Evolutionary conservation across 306 rosid species (phyloP).

Genomic region (Mimosa pudica): DNA sequence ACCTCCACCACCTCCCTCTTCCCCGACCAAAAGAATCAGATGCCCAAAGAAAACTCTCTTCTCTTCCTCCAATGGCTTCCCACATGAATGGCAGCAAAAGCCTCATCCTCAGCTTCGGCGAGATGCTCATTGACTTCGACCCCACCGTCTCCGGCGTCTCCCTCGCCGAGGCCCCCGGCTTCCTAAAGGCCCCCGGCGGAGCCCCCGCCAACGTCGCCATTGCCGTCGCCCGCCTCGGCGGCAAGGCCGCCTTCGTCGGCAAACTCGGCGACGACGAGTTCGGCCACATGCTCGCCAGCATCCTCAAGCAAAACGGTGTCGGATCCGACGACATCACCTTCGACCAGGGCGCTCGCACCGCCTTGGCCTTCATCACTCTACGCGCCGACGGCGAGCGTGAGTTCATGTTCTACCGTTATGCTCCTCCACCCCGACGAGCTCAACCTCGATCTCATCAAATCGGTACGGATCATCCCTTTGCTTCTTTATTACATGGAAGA

Average conservation of each 20-base stretch:
- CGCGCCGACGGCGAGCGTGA: slow-evolving; percentile 97
- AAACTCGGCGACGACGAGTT: slow-evolving; percentile 97
- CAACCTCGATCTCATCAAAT: slow-evolving; percentile 82
- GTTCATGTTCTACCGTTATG: slow-evolving; percentile 97
- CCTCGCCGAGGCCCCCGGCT: slow-evolving; percentile 87
- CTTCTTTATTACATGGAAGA: neutral
- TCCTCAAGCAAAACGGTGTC: slow-evolving; percentile 75
- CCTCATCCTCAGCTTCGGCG: slow-evolving; percentile 84
- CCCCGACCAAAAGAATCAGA: no score
- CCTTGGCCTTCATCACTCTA: slow-evolving; percentile 89
- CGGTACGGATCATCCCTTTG: slow-evolving; percentile 49
- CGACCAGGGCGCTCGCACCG: slow-evolving; percentile 87
- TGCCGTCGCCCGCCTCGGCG: slow-evolving; percentile 86
- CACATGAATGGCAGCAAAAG: slow-evolving; percentile 52
- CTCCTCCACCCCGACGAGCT: slow-evolving; percentile 82
- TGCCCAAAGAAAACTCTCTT: no score
- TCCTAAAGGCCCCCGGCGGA: slow-evolving; percentile 93
- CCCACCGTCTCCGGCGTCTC: slow-evolving; percentile 90
- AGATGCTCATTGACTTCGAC: slow-evolving; percentile 95
- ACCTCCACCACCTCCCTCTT: no score
- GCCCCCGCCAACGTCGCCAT: slow-evolving; percentile 98
- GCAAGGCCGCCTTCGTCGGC: slow-evolving; percentile 78
- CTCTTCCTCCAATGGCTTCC: slow-evolving; percentile 29
- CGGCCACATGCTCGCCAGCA: slow-evolving; percentile 91
- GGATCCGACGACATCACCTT: slow-evolving; percentile 65